Evolutionary conservation across 768 basidiomycete genomes (phyloP).

Genomic region (Mycena metata): DNA sequence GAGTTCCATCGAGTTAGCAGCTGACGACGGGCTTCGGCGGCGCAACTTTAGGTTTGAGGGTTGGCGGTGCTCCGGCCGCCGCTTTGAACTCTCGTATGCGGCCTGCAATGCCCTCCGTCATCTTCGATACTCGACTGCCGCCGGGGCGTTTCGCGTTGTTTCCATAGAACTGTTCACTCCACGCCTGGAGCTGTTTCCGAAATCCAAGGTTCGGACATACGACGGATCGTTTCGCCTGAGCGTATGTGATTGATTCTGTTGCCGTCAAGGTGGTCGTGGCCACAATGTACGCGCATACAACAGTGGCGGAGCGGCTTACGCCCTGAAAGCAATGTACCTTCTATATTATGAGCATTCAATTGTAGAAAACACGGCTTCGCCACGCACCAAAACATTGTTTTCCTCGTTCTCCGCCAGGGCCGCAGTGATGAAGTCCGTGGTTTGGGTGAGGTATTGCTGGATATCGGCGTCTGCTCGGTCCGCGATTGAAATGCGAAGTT

Average conservation of each 20-base stretch:
- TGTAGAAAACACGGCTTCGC: background rate
- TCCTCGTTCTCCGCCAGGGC: slow-evolving; percentile 59
- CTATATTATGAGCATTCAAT: slow-evolving; percentile 1
- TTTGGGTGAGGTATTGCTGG: slow-evolving; percentile 58
- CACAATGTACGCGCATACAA: slow-evolving; percentile 80
- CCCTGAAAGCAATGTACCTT: slow-evolving; percentile 87
- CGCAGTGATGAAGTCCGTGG: slow-evolving; percentile 66
- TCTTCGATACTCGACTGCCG: slow-evolving; percentile 27
- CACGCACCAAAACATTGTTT: slow-evolving; percentile 66
- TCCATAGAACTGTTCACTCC: slow-evolving; percentile 32
- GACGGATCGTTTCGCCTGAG: slow-evolving; percentile 69
- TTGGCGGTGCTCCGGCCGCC: slow-evolving; percentile 25
- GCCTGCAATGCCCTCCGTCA: slow-evolving; percentile 44
- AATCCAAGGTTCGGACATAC: slow-evolving; percentile 79
- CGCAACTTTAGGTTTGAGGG: slow-evolving; percentile 16
- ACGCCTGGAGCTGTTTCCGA: slow-evolving; percentile 59
- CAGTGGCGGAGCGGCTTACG: slow-evolving; percentile 80
- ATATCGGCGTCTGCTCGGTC: slow-evolving; percentile 60
- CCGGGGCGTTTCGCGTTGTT: slow-evolving; percentile 21
- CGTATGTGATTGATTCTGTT: slow-evolving; percentile 66
- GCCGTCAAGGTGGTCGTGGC: slow-evolving; percentile 67
- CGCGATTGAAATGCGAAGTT: slow-evolving; percentile 65
- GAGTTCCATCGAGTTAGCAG: slow-evolving; percentile 1
- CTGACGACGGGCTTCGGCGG: slow-evolving; percentile 7
- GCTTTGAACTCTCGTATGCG: slow-evolving; percentile 49